Base-by-base conservation (phyloP, 75 land plant species). In the Selaginella tamariscina region DNA sequence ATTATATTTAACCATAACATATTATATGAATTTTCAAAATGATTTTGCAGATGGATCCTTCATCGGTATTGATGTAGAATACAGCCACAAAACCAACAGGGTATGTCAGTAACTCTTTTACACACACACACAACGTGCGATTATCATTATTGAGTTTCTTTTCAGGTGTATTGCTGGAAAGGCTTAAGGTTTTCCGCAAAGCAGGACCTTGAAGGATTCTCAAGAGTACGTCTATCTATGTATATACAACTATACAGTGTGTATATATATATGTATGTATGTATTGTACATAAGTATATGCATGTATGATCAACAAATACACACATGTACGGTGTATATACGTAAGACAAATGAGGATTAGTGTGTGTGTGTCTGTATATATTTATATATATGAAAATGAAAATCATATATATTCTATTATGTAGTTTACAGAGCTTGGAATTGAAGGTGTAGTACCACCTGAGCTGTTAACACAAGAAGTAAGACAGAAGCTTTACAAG, bases 141-240 rank as follows among this genome's bases (percentile, higher is more conserved):
- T 11, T 75, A 73, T 8, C 9, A 65, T 5, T 27, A 15, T 23
- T 65, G 31, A 8, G 15, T 24, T 65, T 65, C 27, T 15, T 2
- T 76, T 73, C 79, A 91, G 96, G 99, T 95, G 18, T 95, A 95
- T 44, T 95, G 99, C 68, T 95, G 99, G 99, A 95, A 95, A 76
- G 99, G 99, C 29, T 81, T 95, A 1, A 67, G 99, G 2, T 95
- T 87, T 70, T 81, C 99, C 32, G 99, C 99, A 67, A 74, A 91
- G 26, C 99, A 95, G 78, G 99, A 95, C 55, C 82, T 95, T 70
- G 99, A 95, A 56, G 96, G 87, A 28, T 89, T 95, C 75, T 87
- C 91, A 21, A 73, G 88, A 69, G 96, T 83, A 81, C 55, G 62
- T n/a, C 11, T 11, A 49, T 20, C 20, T 11, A 49, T 49, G 54